Evolutionary conservation across 2,329 filamentous ascomycete species (phyloP).

Genomic region (Moelleriella libera): DNA sequence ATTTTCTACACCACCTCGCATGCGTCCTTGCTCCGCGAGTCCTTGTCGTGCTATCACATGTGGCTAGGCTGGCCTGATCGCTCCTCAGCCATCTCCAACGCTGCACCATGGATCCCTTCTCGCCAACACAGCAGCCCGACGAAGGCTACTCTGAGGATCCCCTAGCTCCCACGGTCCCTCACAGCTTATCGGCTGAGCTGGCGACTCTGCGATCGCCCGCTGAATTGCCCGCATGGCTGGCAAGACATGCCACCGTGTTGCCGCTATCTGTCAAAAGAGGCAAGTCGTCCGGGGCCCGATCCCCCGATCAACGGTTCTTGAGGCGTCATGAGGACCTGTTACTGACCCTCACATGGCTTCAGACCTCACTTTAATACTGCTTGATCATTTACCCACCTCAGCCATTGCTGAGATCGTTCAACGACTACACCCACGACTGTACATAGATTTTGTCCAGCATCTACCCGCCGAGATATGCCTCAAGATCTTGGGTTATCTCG

Average conservation of each 20-base stretch:
- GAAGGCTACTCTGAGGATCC: slow-evolving; percentile 80
- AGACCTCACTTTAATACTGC: slow-evolving; percentile 71
- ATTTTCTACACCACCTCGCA: too few relatives aligned
- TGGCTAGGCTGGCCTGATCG: too few relatives aligned
- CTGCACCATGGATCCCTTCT: slow-evolving; percentile 27
- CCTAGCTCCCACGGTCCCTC: slow-evolving; percentile 27
- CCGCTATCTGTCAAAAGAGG: slow-evolving; percentile 30
- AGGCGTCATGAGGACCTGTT: too few relatives aligned
- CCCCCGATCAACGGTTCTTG: slow-evolving; percentile 9
- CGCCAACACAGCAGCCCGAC: slow-evolving; percentile 50
- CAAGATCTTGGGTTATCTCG: slow-evolving; percentile 76
- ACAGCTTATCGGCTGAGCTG: slow-evolving; percentile 17
- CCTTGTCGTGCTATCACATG: too few relatives aligned
- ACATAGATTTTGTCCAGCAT: slow-evolving; percentile 80
- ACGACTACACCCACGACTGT: slow-evolving; percentile 65
- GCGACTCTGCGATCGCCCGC: slow-evolving; percentile 22
- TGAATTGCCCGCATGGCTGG: slow-evolving; percentile 35
- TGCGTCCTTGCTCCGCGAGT: too few relatives aligned
- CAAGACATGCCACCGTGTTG: slow-evolving; percentile 32
- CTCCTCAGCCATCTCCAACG: slow-evolving; percentile 8
- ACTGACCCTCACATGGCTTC: slow-evolving; percentile 1
- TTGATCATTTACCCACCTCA: slow-evolving; percentile 67
- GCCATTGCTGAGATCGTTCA: slow-evolving; percentile 70
- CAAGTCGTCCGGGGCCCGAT: slow-evolving; percentile 22
- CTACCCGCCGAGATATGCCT: slow-evolving; percentile 85